Base-by-base conservation (phyloP, 2,329 filamentous ascomycete species). In the Bisporella sp. region DNA sequence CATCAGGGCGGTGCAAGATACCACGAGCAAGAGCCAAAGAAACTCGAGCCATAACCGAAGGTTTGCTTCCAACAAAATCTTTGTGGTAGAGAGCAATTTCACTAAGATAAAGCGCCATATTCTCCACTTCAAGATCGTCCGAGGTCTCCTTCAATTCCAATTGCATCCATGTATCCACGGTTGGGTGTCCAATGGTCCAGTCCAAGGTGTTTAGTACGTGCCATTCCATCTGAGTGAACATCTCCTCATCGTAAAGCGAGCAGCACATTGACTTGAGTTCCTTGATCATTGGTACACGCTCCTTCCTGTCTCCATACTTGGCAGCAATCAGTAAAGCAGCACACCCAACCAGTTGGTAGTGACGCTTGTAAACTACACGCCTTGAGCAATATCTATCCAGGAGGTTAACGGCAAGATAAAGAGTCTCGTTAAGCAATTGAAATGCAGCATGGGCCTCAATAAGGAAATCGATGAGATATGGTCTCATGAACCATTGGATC, bases 141-240 rank as follows among this genome's bases (percentile, higher is more conserved):
- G 72, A 71, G 66, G 87, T 88, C 7, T 96, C 89, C 43, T 87
- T 80, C 39, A 95, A 80, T 55, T 92, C 89, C 54, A 96, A 74
- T 65, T 96, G 87, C 44, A 95, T 79, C 72, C 96, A 99, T 68
- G 86, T 88, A 70, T 97, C 92, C 58, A 96, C 88, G 31, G 93
- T 97, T 1, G 93, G 91, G 71, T 97, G 92, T 49, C 93, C 93
- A 59, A 99, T 87, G 59, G 85, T 83, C 93, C 93, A 99, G 68
- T 95, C 89, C 53, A 99, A 80, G 1, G 93, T 99, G 72, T 96
- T 95, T 61, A 99, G 79, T 37, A 99, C 92, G 69, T 99, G 93
- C 91, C 95, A 97, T 74, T 99, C 93, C 93, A 99, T 99, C 71
- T 99, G 93, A 8, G 91, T 92, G 73, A 99, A 99, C 93, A 99